Base-by-base conservation (phyloP, 2,329 filamentous ascomycete genomes). In the Diaporthe humulicola region DNA sequence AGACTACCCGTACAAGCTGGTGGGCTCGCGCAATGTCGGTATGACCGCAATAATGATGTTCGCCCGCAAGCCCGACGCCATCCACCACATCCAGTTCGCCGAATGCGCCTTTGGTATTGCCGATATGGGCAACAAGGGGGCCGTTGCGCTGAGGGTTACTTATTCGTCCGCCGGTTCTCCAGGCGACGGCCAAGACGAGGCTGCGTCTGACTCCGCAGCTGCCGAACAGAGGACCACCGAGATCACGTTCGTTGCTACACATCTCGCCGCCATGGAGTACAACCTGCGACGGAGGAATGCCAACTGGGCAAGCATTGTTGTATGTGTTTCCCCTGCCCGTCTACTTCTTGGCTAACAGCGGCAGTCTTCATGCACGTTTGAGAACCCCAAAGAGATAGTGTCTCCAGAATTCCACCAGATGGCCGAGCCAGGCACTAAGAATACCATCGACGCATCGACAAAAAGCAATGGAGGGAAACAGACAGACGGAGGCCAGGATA, bases 41-140 rank as follows among this genome's bases (percentile, higher is more conserved):
- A 95, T 98, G 92, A 98, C 96, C 0, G 95, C 90, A 33, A 90
- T 98, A 69, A 91, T 98, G 88, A 88, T 98, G 25, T 98, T 98
- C 82, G 93, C 93, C 28, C 91, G 91, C 73, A 88, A 93, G 56
- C 87, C 89, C 0, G 83, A 88, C 12, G 87, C 89, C 33, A 86
- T 98, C 70, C 85, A 86, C 71, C 87, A 90, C 79, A 86, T 97
- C n/a, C 90, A 95, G 77, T 92, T 91, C n/a, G 95, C 93, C 2
- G 94, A 94, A 71, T 93, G 95, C 2, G 96, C 97, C 0, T 93
- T 98, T 66, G 97, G 97, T 0, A 83, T 95, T 1, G 93, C 92
- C 74, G 93, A 96, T 67, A 97, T 98, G 93, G 97, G 95, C 22
- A 98, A 98, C 84, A 99, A 99, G 84, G 97, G 96, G 40, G 96